These are phyloP conservation scores for Exserohilum turcica DNA, from an alignment of 2,329 filamentous ascomycete species.

Conservation along the genomic window DNA sequence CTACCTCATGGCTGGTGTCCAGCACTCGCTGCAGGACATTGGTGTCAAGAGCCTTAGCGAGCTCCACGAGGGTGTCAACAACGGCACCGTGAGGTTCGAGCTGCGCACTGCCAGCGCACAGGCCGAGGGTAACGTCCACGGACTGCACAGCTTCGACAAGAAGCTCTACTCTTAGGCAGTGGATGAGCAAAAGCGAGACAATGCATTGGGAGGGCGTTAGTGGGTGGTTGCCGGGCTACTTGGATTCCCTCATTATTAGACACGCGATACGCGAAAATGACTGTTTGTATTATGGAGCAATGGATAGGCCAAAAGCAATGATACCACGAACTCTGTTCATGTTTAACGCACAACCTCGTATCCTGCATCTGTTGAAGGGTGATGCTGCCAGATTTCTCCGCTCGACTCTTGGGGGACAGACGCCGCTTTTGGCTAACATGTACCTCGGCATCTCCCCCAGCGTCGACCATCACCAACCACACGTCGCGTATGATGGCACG, in stretches of 20 bases:
- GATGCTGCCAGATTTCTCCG: conserved; percentile 6
- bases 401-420: neutral
- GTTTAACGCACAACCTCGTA: neutral
- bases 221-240: conserved; percentile 11
- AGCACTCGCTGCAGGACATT: conserved; percentile 97
- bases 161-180: conserved; percentile 84
- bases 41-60: conserved; percentile 79
- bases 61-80: conserved; percentile 74
- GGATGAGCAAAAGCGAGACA: conserved; percentile 4
- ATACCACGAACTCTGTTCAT: conserved; percentile 38
- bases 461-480: conserved; percentile 19
- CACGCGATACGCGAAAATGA: conserved; percentile 23
- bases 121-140: conserved; percentile 94
- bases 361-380: neutral
- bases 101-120: conserved; percentile 91
- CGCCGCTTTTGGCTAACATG: conserved; percentile 10
- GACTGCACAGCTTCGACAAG: conserved; percentile 98
- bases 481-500: conserved; percentile 27
- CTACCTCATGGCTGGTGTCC: conserved; percentile 91
- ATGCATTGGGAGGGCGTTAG: conserved; percentile 43
- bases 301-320: conserved; percentile 45
- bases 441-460: conserved; percentile 46
- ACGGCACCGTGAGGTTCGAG: conserved; percentile 86
- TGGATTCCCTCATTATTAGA: conserved; percentile 21
- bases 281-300: conserved; percentile 32